Base-by-base conservation (phyloP, 176 grass and related monocot species). In the Bolboschoenus planiculmis region DNA sequence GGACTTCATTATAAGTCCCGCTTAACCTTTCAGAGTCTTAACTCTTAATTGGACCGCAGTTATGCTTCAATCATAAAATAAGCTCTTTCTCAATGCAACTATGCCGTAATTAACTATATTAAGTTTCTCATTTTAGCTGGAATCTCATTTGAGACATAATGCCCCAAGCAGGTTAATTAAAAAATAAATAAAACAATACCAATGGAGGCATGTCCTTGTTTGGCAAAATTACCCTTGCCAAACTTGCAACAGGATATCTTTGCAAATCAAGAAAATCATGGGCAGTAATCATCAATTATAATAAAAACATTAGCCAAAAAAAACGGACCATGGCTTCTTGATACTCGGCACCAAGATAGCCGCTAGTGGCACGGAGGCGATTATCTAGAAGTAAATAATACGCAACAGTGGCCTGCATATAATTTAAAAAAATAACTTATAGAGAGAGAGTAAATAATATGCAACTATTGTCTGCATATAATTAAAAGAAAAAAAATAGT, bases 371-470 rank as follows among this genome's bases (percentile, higher is more conserved):
- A 62, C 86, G 84, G 16, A 87, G 88, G 36, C 83, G 87, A 84
- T 97, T 94, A 61, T 94, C 94, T 87, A 97, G 76, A 75, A 94
- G 85, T 42, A 97, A 90, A 85, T 94, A 97, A 86, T 97, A 97
- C 35, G 94, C 87, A 81, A 97, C 94, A 56, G 94, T 94, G 48
- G 94, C 94, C 91, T 97, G 84, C 16, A 87, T 56, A 29, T 33
- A 88, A 77, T 75, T 43, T 79, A 62, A 72, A 61, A 35, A 84
- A 50, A 40, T 46, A 83, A 44, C 1, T 27, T 10, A 67, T 29
- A 58, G 30, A 6, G 15, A 46, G 35, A 67, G 8, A 91, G 63
- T 35, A 93, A 91, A 82, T 93, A 93, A 85, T 93, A 97, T 48
- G 94, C 85, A 86, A 91, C 91, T 57, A 91, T 91, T 35, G 91